Conservation (phyloP, 2,329 filamentous ascomycete species). For the Fusarium sp. region DNA sequence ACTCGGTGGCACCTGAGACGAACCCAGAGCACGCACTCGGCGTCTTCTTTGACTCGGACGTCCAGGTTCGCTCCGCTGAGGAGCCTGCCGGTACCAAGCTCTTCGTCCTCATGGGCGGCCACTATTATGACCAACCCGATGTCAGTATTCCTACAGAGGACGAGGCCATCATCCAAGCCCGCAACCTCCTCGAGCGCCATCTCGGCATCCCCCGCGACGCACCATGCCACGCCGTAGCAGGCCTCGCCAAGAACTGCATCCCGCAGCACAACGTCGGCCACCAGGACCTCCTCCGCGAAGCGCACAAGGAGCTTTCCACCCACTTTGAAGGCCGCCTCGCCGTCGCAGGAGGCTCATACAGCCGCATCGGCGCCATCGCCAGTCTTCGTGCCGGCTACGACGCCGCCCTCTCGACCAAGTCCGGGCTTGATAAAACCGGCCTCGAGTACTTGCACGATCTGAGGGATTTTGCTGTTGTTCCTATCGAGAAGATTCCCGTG, state of each 20-base stretch:
- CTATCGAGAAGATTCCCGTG: slow-evolving; percentile 43
- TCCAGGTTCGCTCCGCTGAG: slow-evolving; percentile 61
- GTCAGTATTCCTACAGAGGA: slow-evolving; percentile 66
- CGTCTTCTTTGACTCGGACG: slow-evolving; percentile 89
- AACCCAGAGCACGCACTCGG: slow-evolving; percentile 89
- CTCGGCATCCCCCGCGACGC: slow-evolving; percentile 72
- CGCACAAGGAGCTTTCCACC: slow-evolving; percentile 65
- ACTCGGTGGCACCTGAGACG: slow-evolving; percentile 73
- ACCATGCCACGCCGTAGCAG: slow-evolving; percentile 71
- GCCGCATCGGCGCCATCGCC: slow-evolving; percentile 62
- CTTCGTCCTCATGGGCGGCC: slow-evolving; percentile 94
- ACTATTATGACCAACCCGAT: slow-evolving; percentile 76
- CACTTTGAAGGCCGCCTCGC: slow-evolving; percentile 73
- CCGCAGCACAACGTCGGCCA: slow-evolving; percentile 92
- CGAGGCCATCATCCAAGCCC: slow-evolving; percentile 77
- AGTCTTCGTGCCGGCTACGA: slow-evolving; percentile 60
- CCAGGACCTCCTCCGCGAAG: slow-evolving; percentile 66
- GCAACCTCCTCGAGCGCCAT: slow-evolving; percentile 77
- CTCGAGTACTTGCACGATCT: slow-evolving; percentile 44
- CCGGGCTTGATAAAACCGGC: slow-evolving; percentile 44
- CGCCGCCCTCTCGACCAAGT: slow-evolving; percentile 38
- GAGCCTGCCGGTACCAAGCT: slow-evolving; percentile 79
- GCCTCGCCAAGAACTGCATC: slow-evolving; percentile 77
- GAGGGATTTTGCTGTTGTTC: slow-evolving; percentile 41
- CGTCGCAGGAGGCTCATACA: slow-evolving; percentile 70